Base-by-base conservation (phyloP, 345 rosid genomes). In the Triadica sebifera region DNA sequence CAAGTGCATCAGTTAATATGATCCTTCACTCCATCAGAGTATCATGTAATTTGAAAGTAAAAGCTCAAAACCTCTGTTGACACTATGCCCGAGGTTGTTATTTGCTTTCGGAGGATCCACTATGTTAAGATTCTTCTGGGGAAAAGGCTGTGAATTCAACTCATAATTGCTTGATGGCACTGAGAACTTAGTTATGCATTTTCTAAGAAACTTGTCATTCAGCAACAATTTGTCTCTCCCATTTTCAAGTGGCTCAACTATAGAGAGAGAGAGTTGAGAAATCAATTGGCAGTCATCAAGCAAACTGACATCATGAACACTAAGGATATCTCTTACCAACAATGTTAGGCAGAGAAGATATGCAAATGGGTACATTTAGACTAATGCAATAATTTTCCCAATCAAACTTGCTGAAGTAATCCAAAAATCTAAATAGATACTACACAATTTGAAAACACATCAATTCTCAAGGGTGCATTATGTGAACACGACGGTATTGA, bases 21-120 rank as follows among this genome's bases (percentile, higher is more conserved):
- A 56, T 12, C n/a, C 22, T 24, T 24, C 45, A 43, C 25, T 55
- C 52, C 47, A 43, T 50, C 24, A 22, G 38, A 65, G 24, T 43
- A 43, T 47, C 59, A 22, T 5, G 43, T 17, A 55, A 6, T 47
- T 20, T 24, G 39, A 34, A 61, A 46, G 65, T 47, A 72, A 74
- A 6, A 67, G 65, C n/a, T 37, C n/a, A 77, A 50, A 49, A 91
- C 99, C 98, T 91, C 82, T 82, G 77, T 88, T 87, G 66, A 95
- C 94, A 77, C 98, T 91, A 59, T 91, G 96, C 19, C 98, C 98
- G 11, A 94, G 89, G 86, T 94, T 94, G 84, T 94, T 95, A 82
- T 80, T 86, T 72, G 81, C 87, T 74, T 84, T 91, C 65, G 93
- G 73, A 75, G 99, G 98, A 88, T 93, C 99, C 67, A 95, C 57